A percentile compares a stretch with the other conserved stretches of the same genome.
These are phyloP conservation scores for Rhypophila decipiens DNA, from an alignment of 495 filamentous ascomycete species.

Conservation along the genomic window DNA sequence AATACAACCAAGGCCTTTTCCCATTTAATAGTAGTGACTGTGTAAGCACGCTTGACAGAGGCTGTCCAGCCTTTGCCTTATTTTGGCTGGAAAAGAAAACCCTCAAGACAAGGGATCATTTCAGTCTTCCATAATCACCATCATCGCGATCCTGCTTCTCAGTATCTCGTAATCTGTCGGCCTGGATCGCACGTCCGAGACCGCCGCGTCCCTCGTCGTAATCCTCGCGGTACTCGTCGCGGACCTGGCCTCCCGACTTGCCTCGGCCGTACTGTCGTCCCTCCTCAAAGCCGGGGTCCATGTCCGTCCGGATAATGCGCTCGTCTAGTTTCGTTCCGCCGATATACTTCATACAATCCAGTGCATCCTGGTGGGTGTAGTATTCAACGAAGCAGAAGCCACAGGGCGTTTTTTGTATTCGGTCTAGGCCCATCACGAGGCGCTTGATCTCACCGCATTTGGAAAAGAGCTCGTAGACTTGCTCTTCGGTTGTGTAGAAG, in stretches of 20 bases:
- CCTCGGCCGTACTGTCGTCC: conserved; percentile 86
- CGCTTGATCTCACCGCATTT: conserved; percentile 98
- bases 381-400: conserved; percentile 99
- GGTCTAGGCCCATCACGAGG: conserved; percentile 95
- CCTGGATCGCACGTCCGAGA: conserved; percentile 55
- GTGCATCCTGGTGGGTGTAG: conserved; percentile 91
- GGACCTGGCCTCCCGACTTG: conserved; percentile 93
- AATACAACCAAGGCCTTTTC: too few relatives aligned
- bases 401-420: conserved; percentile 94
- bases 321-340: conserved; percentile 99
- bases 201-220: conserved; percentile 93
- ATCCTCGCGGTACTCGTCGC: conserved; percentile 95
- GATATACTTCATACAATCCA: conserved; percentile 97
- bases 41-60: too few relatives aligned
- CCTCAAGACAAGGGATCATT: conserved; percentile 28
- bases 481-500: conserved; percentile 99
- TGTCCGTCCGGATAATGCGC: conserved; percentile 90
- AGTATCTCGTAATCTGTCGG: conserved; percentile 54
- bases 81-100: too few relatives aligned
- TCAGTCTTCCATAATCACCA: conserved; percentile 38
- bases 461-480: conserved; percentile 94
- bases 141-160: conserved; percentile 44
- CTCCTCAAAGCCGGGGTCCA: conserved; percentile 93
- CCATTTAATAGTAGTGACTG: too few relatives aligned
- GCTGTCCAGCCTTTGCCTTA: too few relatives aligned